phyloP scores from a whole-genome alignment of 495 filamentous ascomycete species.

The Penicillium mononematosum region DNA sequence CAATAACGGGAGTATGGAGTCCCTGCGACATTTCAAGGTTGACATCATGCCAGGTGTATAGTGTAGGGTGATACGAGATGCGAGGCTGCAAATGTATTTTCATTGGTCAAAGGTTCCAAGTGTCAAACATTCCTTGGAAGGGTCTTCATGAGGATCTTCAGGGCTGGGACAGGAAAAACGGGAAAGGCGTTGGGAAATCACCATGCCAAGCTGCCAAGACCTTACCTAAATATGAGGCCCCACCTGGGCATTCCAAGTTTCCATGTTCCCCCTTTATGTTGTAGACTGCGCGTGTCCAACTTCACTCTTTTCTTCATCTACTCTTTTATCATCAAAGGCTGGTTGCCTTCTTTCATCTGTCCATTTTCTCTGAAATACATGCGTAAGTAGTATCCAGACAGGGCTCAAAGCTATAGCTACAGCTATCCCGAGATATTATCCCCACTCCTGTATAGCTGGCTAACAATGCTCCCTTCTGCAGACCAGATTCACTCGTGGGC shows the following conservation, averaged over 20 bases:
- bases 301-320: not conserved
- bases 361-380: constrained; percentile 41
- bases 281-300: not conserved
- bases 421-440: not conserved
- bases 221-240: constrained; percentile 4
- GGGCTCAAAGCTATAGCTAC: not conserved
- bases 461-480: constrained; percentile 19
- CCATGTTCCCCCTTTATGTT: constrained; percentile 6
- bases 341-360: constrained; percentile 11
- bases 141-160: not conserved
- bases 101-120: not conserved
- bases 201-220: constrained; percentile 13
- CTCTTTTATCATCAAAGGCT: constrained; percentile 7
- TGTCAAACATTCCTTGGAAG: constrained; percentile 4
- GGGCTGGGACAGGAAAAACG: not conserved
- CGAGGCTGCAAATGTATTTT: constrained; percentile 1
- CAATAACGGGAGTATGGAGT: not conserved
- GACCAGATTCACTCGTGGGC: constrained; percentile 51
- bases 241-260: not conserved
- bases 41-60: constrained; percentile 12
- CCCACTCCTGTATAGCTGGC: constrained; percentile 11
- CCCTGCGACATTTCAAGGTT: not conserved
- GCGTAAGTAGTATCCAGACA: constrained; percentile 32
- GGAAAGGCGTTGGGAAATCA: constrained; percentile 4
- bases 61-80: not conserved